A percentile compares a stretch with the other conserved stretches of the same genome.
Evolutionary conservation across 148 eudicot species (phyloP).

Genomic region (Spergularia bocconei): DNA sequence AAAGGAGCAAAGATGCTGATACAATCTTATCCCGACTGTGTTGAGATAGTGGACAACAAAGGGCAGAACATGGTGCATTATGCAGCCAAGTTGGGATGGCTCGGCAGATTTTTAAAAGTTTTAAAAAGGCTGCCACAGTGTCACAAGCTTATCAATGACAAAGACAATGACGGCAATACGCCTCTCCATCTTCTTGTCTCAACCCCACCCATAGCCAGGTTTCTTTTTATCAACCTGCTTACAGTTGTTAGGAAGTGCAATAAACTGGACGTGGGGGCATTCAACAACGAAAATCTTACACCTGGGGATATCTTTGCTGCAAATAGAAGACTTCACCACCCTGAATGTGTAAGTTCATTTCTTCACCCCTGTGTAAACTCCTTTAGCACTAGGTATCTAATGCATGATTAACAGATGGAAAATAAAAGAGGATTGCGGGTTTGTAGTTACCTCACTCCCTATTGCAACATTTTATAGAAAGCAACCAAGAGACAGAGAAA

Average conservation of each 20-base stretch:
- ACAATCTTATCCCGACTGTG: background rate
- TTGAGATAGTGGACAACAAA: conserved; percentile 10
- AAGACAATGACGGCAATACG: conserved; percentile 21
- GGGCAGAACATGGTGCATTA: conserved; percentile 11
- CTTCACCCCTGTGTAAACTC: no score
- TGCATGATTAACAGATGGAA: no score
- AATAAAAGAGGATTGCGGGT: no score
- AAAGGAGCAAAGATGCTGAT: background rate
- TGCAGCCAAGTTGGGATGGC: conserved; percentile 9
- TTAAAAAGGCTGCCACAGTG: background rate
- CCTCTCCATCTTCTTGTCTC: conserved; percentile 13
- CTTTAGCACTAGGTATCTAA: no score
- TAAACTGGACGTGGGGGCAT: background rate
- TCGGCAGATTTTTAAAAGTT: background rate
- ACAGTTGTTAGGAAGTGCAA: no score
- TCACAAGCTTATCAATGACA: conserved; percentile 11
- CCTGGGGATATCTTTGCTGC: background rate
- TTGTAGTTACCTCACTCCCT: no score
- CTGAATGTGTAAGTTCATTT: background rate
- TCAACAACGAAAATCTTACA: conserved; percentile 15
- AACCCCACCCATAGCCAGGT: background rate
- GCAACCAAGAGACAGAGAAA: background rate
- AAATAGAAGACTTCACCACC: background rate
- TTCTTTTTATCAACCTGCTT: background rate
- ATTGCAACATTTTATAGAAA: background rate